Conservation (phyloP, 306 rosid species). For the Trifolium repens region DNA sequence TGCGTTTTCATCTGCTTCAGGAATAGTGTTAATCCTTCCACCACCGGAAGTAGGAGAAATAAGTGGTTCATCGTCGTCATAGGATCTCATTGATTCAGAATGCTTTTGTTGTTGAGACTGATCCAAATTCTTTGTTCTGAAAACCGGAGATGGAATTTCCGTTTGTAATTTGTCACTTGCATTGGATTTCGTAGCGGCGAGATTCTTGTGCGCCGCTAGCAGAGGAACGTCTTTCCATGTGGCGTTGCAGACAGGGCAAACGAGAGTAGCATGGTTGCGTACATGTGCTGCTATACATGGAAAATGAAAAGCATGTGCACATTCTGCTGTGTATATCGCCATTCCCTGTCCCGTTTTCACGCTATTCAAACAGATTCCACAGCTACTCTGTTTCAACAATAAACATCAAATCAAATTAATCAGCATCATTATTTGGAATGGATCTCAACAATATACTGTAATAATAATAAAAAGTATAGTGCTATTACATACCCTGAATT, state of each 20-base stretch:
- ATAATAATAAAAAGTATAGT: too few species aligned
- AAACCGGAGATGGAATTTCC: conserved; percentile 37
- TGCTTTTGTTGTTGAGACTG: conserved; percentile 29
- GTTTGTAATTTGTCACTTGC: conserved; percentile 32
- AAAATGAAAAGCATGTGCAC: conserved; percentile 89
- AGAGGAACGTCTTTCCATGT: conserved; percentile 90
- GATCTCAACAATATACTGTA: background rate
- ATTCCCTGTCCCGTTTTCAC: conserved; percentile 97
- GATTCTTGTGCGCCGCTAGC: conserved; percentile 68
- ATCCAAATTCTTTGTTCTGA: conserved; percentile 36
- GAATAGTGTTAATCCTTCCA: conserved; percentile 61
- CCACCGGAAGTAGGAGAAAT: conserved; percentile 58
- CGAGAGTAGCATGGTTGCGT: conserved; percentile 64
- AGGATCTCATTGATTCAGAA: conserved; percentile 49
- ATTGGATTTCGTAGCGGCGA: conserved; percentile 42
- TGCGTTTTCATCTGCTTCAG: conserved; percentile 69
- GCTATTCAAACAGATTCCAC: conserved; percentile 89
- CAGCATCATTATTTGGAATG: background rate
- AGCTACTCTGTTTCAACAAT: conserved; percentile 69
- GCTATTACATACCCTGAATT: conserved; percentile 65
- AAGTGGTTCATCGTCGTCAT: conserved; percentile 80
- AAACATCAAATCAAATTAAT: background rate
- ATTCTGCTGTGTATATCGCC: conserved; percentile 97
- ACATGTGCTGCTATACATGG: conserved; percentile 84
- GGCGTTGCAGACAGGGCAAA: conserved; percentile 88